Percentiles rank a stretch among this genome's conserved stretches.
phyloP scores from a whole-genome alignment of 2,329 filamentous ascomycete species.

The Cladophialophora psammophila region DNA sequence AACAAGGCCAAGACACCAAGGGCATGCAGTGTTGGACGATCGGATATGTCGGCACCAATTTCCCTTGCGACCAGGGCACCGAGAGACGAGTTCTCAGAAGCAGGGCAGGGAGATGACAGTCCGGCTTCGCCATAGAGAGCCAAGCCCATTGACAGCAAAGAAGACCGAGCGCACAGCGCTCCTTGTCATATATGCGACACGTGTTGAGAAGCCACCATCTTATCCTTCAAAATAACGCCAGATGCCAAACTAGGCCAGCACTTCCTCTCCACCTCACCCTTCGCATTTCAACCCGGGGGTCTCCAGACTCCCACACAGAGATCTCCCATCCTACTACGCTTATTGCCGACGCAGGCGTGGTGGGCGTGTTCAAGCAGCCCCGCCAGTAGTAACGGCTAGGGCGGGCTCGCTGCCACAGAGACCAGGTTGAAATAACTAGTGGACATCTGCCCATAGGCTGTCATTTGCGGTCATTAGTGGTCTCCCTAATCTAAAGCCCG shows the following conservation, averaged over 20 bases:
- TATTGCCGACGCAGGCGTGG: not conserved
- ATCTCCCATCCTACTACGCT: not conserved
- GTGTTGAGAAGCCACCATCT: not conserved
- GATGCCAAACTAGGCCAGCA: not conserved
- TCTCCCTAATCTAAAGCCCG: not conserved
- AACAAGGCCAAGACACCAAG: not conserved
- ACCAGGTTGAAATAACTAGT: not conserved
- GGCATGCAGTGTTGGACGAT: not conserved
- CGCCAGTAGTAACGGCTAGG: conserved; percentile 1
- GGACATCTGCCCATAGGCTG: not conserved
- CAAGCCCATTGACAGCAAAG: not conserved
- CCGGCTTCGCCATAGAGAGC: not conserved
- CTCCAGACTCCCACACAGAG: conserved; percentile 10
- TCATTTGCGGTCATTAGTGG: not conserved
- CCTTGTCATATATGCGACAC: not conserved
- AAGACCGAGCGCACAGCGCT: not conserved
- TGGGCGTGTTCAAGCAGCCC: not conserved
- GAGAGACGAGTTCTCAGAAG: not conserved
- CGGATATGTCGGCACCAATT: not conserved
- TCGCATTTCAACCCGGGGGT: not conserved
- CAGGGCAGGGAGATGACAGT: not conserved
- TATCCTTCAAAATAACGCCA: not conserved
- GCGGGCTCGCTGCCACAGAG: not conserved
- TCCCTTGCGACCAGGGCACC: not conserved
- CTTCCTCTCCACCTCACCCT: conserved; percentile 5